Evolutionary conservation across 177 flowering plant genomes (phyloP).

Genomic region (Vitis hybrid): DNA sequence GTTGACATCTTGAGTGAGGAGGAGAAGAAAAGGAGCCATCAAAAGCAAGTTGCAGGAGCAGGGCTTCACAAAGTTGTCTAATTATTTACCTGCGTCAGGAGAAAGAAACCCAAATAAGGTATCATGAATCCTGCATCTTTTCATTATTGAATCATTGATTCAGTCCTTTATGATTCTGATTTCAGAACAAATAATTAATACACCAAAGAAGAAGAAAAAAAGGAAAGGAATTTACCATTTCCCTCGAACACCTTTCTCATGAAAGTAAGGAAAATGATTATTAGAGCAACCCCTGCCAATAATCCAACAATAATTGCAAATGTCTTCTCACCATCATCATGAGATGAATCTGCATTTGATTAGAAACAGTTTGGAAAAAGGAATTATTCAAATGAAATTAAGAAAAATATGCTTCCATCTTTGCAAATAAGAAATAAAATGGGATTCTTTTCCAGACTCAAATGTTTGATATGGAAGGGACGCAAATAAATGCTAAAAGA

Average conservation of each 20-base stretch:
- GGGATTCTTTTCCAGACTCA: no score
- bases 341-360: slow-evolving; percentile 27
- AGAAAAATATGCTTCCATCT: background rate
- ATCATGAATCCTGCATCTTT: background rate
- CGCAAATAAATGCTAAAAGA: background rate
- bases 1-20: slow-evolving; percentile 17
- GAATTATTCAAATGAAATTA: background rate
- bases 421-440: no score
- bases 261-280: slow-evolving; percentile 66
- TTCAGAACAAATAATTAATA: background rate
- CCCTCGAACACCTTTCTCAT: slow-evolving; percentile 36
- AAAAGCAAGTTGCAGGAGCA: slow-evolving; percentile 7
- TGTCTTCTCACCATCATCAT: slow-evolving; percentile 52
- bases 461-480: background rate
- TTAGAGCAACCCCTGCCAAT: slow-evolving; percentile 60
- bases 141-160: no score
- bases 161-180: background rate
- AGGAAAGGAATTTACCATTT: slow-evolving; percentile 25
- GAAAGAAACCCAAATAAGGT: background rate
- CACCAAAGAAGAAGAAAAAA: background rate
- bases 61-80: background rate
- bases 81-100: slow-evolving; percentile 45
- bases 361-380: background rate
- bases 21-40: slow-evolving; percentile 10
- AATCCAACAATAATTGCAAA: slow-evolving; percentile 71